Base-by-base conservation (phyloP, 768 basidiomycete species). In the Dendrothele bispora region DNA sequence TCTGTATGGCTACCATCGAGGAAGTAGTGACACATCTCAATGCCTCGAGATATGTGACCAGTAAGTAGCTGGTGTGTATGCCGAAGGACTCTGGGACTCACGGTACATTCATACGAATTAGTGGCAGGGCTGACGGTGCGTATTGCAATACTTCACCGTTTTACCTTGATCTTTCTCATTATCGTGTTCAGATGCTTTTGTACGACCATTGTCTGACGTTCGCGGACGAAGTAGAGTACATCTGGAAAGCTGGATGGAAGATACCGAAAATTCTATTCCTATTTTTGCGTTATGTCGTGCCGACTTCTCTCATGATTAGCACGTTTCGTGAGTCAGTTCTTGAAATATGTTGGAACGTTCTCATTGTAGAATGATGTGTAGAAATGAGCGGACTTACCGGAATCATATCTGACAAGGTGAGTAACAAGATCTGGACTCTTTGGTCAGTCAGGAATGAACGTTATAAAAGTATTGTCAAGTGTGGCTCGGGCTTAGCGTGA, bases 181-280 rank as follows among this genome's bases (percentile, higher is more conserved):
- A 14, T 3, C 10, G 35, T 54, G 26, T 27, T 17, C 47, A 60
- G 63, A 44, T 64, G 15, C 51, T 68, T 8, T 48, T 68, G 20
- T 70, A 66, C 55, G 68, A 69, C 39, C 62, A 69, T 27, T 22
- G 65, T 37, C 50, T 69, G 32, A 70, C 69, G 0, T 53, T 69
- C 24, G 41, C 51, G 12, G 65, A 67, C 18, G 67, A 70, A 56
- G 64, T 69, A 11, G 34, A 45, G 41, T 43, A 63, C 18, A 56
- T 70, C 24, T 70, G 68, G 68, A 53, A 24, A 3, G 65, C 68
- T 1, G 53, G 17, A 17, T 38, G 48, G 3, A 60, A 66, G 11
- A 26, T 56, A 7, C 58, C 65, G 34, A 70, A 71, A 30, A 46
- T 60, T 17, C 38, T 70, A 15, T 69, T 69, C 52, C 36, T 70